Base-by-base conservation (phyloP, 331 rosid species). In the Pyracantha coccinea region DNA sequence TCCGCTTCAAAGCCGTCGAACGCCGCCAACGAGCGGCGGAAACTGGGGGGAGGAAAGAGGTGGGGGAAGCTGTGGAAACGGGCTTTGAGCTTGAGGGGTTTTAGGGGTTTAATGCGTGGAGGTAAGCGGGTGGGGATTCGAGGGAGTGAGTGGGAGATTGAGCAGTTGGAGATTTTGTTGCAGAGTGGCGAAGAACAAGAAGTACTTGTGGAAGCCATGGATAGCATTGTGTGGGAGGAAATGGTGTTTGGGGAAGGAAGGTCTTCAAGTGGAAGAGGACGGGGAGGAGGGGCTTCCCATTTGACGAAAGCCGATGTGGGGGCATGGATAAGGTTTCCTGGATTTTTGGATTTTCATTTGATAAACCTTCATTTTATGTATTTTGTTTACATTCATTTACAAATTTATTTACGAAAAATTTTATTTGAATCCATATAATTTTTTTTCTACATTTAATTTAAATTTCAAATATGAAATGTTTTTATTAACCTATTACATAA, bases 181-280 rank as follows among this genome's bases (percentile, higher is more conserved):
- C 69, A 80, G 84, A 86, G 53, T 47, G 85, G 74, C 68, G 89
- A 73, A 50, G 93, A 85, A 21, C 91, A 88, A 88, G 79, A 77
- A 62, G 87, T 69, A 31, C 81, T 16, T 72, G 88, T 66, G 59
- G 92, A 78, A 50, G 92, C 90, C 94, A 88, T 88, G 53, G 80
- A 67, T 62, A 72, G 76, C 79, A 79, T 72, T 53, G 45, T 16
- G 38, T 16, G 38, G 45, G 52, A 55, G 69, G 67, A 50, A 72
- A 54, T 16, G 47, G 15, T 47, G 20, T 20, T 19, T 27, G 52
- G 14, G 53, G 33, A 31, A 13, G 21, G 29, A 23, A 33, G 21
- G 41, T 60, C 64, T 60, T 13, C 44, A 28, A 69, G 38, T 52
- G 62, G 55, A 17, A 11, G 35, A 68, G 27, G 21, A n/a, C 23